Evolutionary conservation across 2,329 filamentous ascomycete genomes (phyloP), one percentile per base, ranked within the genome.

Genomic region (Phaeoacremonium minimum): DNA sequence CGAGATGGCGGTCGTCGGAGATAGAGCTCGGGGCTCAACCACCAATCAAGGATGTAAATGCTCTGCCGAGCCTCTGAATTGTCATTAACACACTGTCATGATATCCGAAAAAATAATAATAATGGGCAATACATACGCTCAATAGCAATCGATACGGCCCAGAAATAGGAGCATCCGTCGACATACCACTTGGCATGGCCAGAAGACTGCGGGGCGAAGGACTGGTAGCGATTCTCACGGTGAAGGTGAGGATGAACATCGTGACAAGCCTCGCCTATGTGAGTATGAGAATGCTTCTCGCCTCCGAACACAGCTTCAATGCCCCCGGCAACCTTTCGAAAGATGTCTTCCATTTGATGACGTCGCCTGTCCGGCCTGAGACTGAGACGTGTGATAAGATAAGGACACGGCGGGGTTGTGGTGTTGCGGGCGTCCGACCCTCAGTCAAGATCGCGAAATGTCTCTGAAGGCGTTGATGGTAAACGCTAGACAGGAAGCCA

Each of bases 41-140:
- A 95, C 88, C 85, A 93, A 55, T 91, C 87, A 30, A 95, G 66
- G 46, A 95, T 94, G 74, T 85, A 90, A 48, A 95, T 84, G 29
- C 76, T 85, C 48, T 91, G 79, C 45, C 69, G 73, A 4, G 88
- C 88, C 51, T 77, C 80, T 77, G 45, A 7, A 15, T 5, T 26
- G n/a, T 15, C 14, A 28, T 28, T 16, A 34, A 22, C 19, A 20
- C 15, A n/a, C 15, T 12, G 32, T 38, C 17, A 33, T 28, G 15
- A 36, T 29, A 8, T 8, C n/a, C 15, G n/a, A n/a, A n/a, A n/a
- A n/a, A n/a, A n/a, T n/a, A n/a, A n/a, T n/a, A n/a, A n/a, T n/a
- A n/a, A 12, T 19, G 7, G 28, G 7, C 32, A 8, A 11, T 18
- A 33, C 56, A 54, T 53, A 75, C 73, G 58, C 63, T 93, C 84